phyloP scores from a whole-genome alignment of 129 eudicot species.

The Helianthus tuberosus region DNA sequence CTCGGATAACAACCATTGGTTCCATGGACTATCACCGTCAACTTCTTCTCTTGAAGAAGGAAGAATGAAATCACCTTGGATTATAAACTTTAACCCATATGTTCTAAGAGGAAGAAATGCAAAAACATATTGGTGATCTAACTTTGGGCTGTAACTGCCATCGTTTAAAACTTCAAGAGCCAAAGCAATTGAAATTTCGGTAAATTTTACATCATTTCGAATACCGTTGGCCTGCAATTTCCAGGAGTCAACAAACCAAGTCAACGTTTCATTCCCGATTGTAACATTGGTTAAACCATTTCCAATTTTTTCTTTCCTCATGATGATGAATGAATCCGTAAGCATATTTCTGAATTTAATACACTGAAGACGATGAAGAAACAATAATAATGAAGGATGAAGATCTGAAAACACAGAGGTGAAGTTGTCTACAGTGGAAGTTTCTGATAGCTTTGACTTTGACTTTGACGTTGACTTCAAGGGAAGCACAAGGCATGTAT shows the following conservation, averaged over 20 bases:
- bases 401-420: conserved; percentile 87
- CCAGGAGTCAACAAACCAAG: conserved; percentile 69
- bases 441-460: conserved; percentile 36
- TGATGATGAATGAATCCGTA: conserved; percentile 51
- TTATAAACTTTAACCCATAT: conserved; percentile 83
- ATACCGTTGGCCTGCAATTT: conserved; percentile 51
- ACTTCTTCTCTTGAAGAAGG: conserved; percentile 98
- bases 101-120: conserved; percentile 92
- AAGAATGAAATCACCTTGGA: conserved; percentile 95
- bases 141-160: conserved; percentile 52
- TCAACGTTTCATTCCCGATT: conserved; percentile 63
- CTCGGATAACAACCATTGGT: conserved; percentile 83
- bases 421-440: conserved; percentile 48
- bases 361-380: conserved; percentile 89
- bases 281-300: conserved; percentile 72
- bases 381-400: conserved; percentile 84
- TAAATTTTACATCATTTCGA: conserved; percentile 60
- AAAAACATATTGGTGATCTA: conserved; percentile 83
- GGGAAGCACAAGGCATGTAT: conserved; percentile 88
- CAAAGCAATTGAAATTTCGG: conserved; percentile 87
- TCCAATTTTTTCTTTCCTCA: conserved; percentile 68
- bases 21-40: conserved; percentile 92
- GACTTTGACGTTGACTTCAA: conserved; percentile 74
- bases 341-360: conserved; percentile 65
- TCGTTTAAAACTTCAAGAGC: conserved; percentile 55